Percentiles rank a stretch among this genome's conserved stretches.
These are phyloP conservation scores for Basidiobolus meristosporus DNA, from an alignment of 371 early-diverging fungal species.

Conservation along the genomic window DNA sequence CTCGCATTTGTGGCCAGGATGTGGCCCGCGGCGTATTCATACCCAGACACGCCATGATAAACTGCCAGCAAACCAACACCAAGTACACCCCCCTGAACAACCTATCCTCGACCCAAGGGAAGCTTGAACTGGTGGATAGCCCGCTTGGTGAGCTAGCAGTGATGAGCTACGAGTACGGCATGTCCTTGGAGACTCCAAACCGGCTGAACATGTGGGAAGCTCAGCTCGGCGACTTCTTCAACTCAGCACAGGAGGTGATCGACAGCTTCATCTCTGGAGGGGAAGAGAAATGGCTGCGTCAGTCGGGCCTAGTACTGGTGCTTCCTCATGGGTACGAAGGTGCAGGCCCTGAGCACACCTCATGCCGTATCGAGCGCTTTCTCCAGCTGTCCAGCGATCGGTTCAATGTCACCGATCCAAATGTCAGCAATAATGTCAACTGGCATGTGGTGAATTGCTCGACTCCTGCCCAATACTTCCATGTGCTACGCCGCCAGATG, in stretches of 20 bases:
- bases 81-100: slow-evolving; percentile 52
- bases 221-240: slow-evolving; percentile 96
- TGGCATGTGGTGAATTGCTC: slow-evolving; percentile 86
- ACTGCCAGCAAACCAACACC: slow-evolving; percentile 51
- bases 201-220: slow-evolving; percentile 89
- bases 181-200: slow-evolving; percentile 71
- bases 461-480: slow-evolving; percentile 92
- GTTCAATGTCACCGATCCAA: slow-evolving; percentile 19
- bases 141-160: slow-evolving; percentile 84
- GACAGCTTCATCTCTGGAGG: slow-evolving; percentile 79
- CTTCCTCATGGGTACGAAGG: slow-evolving; percentile 96
- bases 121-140: slow-evolving; percentile 68
- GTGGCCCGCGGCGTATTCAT: slow-evolving; percentile 95
- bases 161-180: slow-evolving; percentile 87
- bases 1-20: slow-evolving; percentile 91
- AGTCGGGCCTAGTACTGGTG: slow-evolving; percentile 78
- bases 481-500: slow-evolving; percentile 80
- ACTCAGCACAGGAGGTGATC: slow-evolving; percentile 87
- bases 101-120: background rate
- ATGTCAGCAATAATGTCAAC: slow-evolving; percentile 30
- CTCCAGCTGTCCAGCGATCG: slow-evolving; percentile 57
- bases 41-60: slow-evolving; percentile 83
- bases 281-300: slow-evolving; percentile 85
- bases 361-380: slow-evolving; percentile 78
- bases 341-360: slow-evolving; percentile 90